Conservation (phyloP, 2,329 filamentous ascomycete species). For the Drechslerella coelobrocha region DNA sequence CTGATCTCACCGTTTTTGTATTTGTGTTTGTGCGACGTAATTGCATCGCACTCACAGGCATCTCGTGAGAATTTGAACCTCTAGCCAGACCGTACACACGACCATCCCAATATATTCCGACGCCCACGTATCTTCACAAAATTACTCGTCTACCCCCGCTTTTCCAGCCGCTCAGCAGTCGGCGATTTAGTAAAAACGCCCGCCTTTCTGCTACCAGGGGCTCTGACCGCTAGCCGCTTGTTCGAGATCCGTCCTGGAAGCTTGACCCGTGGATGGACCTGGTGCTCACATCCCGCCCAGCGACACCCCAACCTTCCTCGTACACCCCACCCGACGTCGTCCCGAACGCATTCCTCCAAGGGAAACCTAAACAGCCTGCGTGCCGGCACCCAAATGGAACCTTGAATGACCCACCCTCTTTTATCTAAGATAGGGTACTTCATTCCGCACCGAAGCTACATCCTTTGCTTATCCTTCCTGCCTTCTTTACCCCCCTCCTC, state of each 20-base stretch:
- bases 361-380: neutral
- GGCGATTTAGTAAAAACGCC: neutral
- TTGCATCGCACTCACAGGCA: neutral
- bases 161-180: no score
- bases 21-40: constrained; percentile 4
- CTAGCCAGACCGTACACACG: no score
- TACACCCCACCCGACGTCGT: constrained; percentile 45
- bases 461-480: constrained; percentile 2
- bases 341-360: constrained; percentile 2
- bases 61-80: neutral
- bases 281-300: constrained; percentile 10
- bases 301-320: constrained; percentile 36
- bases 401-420: constrained; percentile 40
- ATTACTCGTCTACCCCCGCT: no score
- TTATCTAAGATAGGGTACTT: neutral
- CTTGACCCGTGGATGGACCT: constrained; percentile 26
- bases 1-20: neutral
- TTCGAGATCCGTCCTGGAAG: neutral
- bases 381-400: constrained; percentile 5
- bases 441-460: constrained; percentile 8
- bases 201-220: neutral
- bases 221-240: neutral
- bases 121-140: no score
- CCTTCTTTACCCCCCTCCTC: constrained; percentile 14
- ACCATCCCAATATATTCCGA: no score